Base-by-base conservation (phyloP, 2,329 filamentous ascomycete species). In the Phialophora tarda region DNA sequence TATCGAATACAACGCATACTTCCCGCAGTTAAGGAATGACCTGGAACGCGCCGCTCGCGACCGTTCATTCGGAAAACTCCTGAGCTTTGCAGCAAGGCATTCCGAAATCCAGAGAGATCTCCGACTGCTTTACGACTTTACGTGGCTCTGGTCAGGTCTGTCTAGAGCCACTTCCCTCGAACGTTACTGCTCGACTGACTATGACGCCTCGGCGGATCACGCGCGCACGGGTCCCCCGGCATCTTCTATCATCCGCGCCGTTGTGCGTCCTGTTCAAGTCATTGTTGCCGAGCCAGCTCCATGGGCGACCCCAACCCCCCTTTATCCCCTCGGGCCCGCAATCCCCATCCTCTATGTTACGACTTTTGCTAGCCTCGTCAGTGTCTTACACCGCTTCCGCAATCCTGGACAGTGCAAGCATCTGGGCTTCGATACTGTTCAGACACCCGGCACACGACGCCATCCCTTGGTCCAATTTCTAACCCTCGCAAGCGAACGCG, bases 301-400 rank as follows among this genome's bases (percentile, higher is more conserved):
- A 7, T 68, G 62, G 59, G 26, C 17, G n/a, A 56, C 17, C 21
- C 51, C 63, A 24, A 41, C 23, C n/a, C 26, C 54, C 21, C 60
- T 68, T 12, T 68, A 68, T 55, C 63, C 66, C 17, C 48, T 54
- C 21, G 60, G 58, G 6, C 17, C 48, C 23, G 26, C 60, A 38
- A 58, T 65, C 6, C 66, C 66, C 7, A 54, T 68, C 24, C 56
- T 63, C 24, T 66, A 59, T 41, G 44, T 65, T 14, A 54, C 58
- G 17, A 41, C 55, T 17, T 14, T 34, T 10, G 51, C 32, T 7
- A 17, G n/a, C 21, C 51, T 54, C n/a, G 12, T n/a, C 14, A 41
- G 24, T 12, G 53, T 68, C 26, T 34, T 68, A 32, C 41, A 48
- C 26, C 59, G 61, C 21, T 63, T 68, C 24, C 53, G 44, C 17